Evolutionary conservation across 139 green algal species (phyloP), one percentile per base, ranked within the genome.

Genomic region (Microglena sp.): DNA sequence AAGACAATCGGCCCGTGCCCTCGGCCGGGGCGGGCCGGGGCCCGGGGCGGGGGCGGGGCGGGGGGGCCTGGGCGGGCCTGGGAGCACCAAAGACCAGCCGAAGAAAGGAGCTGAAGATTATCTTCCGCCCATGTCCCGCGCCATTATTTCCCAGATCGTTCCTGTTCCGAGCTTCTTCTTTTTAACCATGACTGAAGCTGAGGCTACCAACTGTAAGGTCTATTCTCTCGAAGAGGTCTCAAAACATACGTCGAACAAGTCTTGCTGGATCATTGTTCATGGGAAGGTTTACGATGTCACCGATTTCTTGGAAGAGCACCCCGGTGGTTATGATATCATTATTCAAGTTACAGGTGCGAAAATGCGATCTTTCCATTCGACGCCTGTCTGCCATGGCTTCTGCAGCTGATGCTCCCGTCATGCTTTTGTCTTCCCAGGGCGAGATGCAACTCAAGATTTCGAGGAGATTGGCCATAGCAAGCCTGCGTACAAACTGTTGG

Each of bases 391-490:
- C 21, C 50, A 32, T 50, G 40, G 40, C 50, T 26, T n/a, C 21
- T 24, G 21, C 6, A 11, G 11, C n/a, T 40, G 29, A 18, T 18
- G 15, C 15, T 46, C 24, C 22, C 43, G 15, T 5, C 46, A n/a
- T 54, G 50, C 18, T 45, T 27, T 32, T 27, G 50, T 21, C 15
- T 24, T 11, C 32, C 11, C 82, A 90, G 88, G 87, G 59, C 90
- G 87, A 72, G 88, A 95, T 59, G 82, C 84, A 0, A 93, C 88
- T 4, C 82, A 91, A 54, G 86, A 93, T 36, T 95, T 92, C 75
- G 88, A 95, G n/a, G 88, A 95, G 60, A 94, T 95, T 63, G 88
- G 87, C 1, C 88, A 95, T 73, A 90, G 82, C 77, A 89, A 87
- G 21, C 79, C 84, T 0, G 88, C 88, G 1, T 82, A 82, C 56